Evolutionary conservation across 176 grass and related monocot genomes (phyloP), one percentile per base, ranked within the genome.

Genomic region (Ensete ventricosum): DNA sequence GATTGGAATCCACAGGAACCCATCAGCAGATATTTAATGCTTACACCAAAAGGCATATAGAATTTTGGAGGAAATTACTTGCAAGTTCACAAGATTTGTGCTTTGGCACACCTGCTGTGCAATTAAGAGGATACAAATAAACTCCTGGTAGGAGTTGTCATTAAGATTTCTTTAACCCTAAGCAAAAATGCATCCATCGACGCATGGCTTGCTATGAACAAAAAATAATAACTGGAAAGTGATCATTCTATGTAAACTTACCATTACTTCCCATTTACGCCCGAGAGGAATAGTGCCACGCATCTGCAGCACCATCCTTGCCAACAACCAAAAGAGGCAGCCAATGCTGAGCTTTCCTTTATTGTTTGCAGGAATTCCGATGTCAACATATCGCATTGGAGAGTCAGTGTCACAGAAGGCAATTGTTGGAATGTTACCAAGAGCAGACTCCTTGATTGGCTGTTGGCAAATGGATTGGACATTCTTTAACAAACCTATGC

Each of bases 401-500:
- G 71, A 73, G 71, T 73, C 71, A 26, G 71, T 73, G 11, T 73
- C 71, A 55, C 71, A 73, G 71, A 73, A 73, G n/a, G 71, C 71
- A 29, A 73, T 73, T 55, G 71, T 73, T 54, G 71, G 71, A 73
- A 73, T 73, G 14, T 73, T 73, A 14, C 71, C 71, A 51, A 73
- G 10, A 27, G 71, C 71, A 25, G 71, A 55, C 55, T 73, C 71
- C 71, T 73, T 73, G 23, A 73, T 73, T 22, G 71, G 71, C 71
- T 73, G 71, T 29, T 9, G 71, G 67, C 2, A 69, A 9, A 69
- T 50, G 34, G 5, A 69, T 19, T n/a, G 1, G 29, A 69, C 26
- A 69, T 9, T 69, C 14, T 69, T 49, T 49, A 34, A 69, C 34
- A 19, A 69, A 50, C 19, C 14, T 50, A n/a, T 34, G 3, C 29